Conservation (phyloP, 2,329 filamentous ascomycete species). For the Monilinia vaccinii-corymbosi region DNA sequence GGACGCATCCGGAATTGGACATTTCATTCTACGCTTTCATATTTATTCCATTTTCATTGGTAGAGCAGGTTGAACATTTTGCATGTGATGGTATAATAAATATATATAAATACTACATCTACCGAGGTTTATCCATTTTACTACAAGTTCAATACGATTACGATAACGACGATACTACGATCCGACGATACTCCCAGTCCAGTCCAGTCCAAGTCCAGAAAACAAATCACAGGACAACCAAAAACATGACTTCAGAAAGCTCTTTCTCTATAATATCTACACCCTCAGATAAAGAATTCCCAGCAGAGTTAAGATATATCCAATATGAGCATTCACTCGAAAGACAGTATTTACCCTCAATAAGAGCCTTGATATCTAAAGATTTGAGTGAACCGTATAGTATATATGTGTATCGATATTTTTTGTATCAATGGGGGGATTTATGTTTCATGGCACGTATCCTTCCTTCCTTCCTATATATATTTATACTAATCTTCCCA, state of each 20-base stretch:
- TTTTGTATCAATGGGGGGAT: constrained; percentile 94
- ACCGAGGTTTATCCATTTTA: background rate
- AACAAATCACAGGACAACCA: background rate
- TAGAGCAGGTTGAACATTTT: background rate
- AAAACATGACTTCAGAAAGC: constrained; percentile 13
- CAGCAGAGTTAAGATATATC: constrained; percentile 45
- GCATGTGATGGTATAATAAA: background rate
- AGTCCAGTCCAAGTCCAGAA: background rate
- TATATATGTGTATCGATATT: constrained; percentile 98
- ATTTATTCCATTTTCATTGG: background rate
- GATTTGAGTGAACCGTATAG: constrained; percentile 97
- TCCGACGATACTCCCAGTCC: too few relatives aligned
- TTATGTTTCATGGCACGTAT: constrained; percentile 79
- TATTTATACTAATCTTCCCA: background rate
- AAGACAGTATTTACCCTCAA: constrained; percentile 65
- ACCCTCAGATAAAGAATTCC: constrained; percentile 22
- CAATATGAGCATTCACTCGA: constrained; percentile 55
- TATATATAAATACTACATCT: background rate
- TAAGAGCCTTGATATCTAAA: constrained; percentile 87
- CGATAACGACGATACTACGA: background rate
- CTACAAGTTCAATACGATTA: background rate
- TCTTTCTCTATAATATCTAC: background rate
- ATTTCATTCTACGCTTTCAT: background rate
- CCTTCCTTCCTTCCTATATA: background rate
- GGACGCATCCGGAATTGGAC: background rate